Conservation (phyloP, 805 yeast species). For the Ascoidea tarda region DNA sequence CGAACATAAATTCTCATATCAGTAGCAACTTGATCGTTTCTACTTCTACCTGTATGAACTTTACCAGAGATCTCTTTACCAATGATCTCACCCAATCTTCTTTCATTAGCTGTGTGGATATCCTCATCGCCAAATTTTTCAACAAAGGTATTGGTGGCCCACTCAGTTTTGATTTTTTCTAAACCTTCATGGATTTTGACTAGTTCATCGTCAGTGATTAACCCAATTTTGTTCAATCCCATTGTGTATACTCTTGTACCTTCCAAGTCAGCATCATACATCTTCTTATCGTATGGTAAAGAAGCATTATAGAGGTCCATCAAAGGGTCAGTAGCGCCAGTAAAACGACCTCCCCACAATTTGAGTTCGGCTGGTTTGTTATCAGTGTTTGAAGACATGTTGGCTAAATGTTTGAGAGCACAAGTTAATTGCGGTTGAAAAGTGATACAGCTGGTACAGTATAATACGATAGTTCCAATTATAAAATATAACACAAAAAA, state of each 20-base stretch:
- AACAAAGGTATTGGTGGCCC: slow-evolving; percentile 56
- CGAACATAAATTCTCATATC: slow-evolving; percentile 94
- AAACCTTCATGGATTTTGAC: slow-evolving; percentile 75
- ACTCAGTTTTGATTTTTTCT: slow-evolving; percentile 56
- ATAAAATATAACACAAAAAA: no score
- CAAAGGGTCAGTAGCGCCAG: slow-evolving; percentile 92
- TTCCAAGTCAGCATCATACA: slow-evolving; percentile 88
- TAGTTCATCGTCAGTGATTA: slow-evolving; percentile 63
- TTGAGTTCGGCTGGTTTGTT: slow-evolving; percentile 47
- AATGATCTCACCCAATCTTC: slow-evolving; percentile 91
- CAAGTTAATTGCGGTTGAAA: no score
- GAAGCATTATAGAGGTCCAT: slow-evolving; percentile 98
- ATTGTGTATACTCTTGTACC: slow-evolving; percentile 90
- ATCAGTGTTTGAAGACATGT: neutral
- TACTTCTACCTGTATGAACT: slow-evolving; percentile 97
- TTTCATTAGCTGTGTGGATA: slow-evolving; percentile 96
- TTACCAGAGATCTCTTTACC: slow-evolving; percentile 92
- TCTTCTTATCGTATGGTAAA: slow-evolving; percentile 85
- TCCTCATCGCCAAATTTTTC: slow-evolving; percentile 92
- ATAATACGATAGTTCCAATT: no score
- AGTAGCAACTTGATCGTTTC: slow-evolving; percentile 99
- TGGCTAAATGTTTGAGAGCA: neutral
- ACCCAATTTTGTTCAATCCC: slow-evolving; percentile 69
- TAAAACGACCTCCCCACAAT: slow-evolving; percentile 97
- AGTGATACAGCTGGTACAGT: no score